Evolutionary conservation across 805 yeast genomes (phyloP).

Genomic region (Lipomyces spencermartinsiae): DNA sequence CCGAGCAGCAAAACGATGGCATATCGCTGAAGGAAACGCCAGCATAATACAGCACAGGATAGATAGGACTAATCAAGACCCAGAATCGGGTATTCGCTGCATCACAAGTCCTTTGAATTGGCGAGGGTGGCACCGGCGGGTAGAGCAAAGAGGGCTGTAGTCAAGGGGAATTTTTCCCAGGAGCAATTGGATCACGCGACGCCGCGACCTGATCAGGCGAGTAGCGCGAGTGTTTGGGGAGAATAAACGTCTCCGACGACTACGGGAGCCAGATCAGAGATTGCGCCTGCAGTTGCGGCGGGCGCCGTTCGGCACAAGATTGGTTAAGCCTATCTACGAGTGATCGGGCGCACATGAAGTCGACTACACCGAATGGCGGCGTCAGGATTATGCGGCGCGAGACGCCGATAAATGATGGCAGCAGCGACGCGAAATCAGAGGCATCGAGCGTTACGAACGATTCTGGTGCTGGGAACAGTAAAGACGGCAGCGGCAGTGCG

Average conservation of each 20-base stretch:
- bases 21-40: background rate
- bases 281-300: background rate
- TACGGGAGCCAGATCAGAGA: background rate
- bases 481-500: slow-evolving; percentile 53
- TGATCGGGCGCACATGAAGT: slow-evolving; percentile 39
- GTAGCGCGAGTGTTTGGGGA: background rate
- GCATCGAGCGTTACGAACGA: slow-evolving; percentile 20
- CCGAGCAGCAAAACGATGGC: background rate
- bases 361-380: slow-evolving; percentile 39
- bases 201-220: background rate
- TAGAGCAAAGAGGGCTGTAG: background rate
- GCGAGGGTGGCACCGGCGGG: background rate
- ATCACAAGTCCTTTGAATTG: background rate
- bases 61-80: background rate
- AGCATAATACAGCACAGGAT: background rate
- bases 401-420: slow-evolving; percentile 26
- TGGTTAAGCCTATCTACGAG: background rate
- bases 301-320: background rate
- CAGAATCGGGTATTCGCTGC: background rate
- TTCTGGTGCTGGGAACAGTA: slow-evolving; percentile 39
- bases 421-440: slow-evolving; percentile 27
- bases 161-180: background rate
- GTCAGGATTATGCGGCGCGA: slow-evolving; percentile 37
- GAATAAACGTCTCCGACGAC: background rate
- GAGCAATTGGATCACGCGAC: slow-evolving; percentile 3